Conservation (phyloP, 768 basidiomycete species). For the Russula abietina region DNA sequence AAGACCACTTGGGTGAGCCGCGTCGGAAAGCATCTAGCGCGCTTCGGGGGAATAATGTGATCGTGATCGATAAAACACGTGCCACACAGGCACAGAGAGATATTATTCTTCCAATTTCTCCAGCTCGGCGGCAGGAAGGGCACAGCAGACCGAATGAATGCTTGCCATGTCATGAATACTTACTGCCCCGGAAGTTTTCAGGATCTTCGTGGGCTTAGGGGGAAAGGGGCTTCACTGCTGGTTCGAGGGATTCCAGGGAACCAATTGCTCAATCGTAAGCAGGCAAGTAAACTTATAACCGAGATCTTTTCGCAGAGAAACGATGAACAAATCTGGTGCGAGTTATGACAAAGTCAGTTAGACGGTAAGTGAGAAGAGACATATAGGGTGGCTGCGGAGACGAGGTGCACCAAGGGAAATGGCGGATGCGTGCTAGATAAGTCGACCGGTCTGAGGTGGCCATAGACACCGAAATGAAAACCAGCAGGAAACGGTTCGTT, state of each 20-base stretch:
- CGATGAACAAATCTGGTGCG: not conserved
- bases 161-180: not conserved
- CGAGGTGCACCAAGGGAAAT: not conserved
- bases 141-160: not conserved
- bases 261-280: not conserved
- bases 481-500: not conserved
- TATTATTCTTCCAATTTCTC: not conserved
- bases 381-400: not conserved
- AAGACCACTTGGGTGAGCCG: not conserved
- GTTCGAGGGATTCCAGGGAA: not conserved
- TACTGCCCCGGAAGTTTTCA: not conserved
- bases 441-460: not conserved
- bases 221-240: not conserved
- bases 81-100: not conserved
- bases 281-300: not conserved
- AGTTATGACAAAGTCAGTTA: not conserved
- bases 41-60: not conserved
- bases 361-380: not conserved
- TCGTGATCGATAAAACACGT: not conserved
- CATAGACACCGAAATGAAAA: constrained; percentile 14
- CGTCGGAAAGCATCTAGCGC: not conserved
- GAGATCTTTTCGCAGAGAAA: not conserved
- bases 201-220: not conserved
- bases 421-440: not conserved
- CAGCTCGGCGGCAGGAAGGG: not conserved